Conservation (phyloP, 2,329 filamentous ascomycete genomes). For the Albophoma yamanashiensis region DNA sequence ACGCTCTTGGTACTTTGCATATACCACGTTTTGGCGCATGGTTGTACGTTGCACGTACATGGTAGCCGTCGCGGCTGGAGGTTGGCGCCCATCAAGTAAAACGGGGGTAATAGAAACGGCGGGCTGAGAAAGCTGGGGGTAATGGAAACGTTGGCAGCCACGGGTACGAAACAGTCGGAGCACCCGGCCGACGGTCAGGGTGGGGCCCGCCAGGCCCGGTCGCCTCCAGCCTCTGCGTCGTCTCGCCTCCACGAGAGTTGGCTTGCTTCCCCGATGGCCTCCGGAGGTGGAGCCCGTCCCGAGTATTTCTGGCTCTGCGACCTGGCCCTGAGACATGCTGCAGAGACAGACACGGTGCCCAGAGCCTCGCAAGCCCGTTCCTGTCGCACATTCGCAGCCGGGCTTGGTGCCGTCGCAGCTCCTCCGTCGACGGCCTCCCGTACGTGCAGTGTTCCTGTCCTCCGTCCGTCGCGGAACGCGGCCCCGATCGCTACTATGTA, state of each 20-base stretch:
- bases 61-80: background rate
- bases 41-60: too few species aligned
- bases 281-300: conserved; percentile 2
- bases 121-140: conserved; percentile 22
- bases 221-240: background rate
- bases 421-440: background rate
- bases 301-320: background rate
- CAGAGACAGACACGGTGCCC: background rate
- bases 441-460: too few species aligned
- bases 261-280: background rate
- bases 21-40: background rate
- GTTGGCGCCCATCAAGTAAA: conserved; percentile 21
- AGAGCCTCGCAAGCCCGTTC: background rate
- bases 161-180: background rate
- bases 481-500: background rate
- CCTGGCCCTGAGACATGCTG: background rate
- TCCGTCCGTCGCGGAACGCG: background rate
- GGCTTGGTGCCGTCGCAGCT: background rate
- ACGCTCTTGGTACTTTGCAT: background rate
- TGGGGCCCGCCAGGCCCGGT: background rate
- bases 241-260: too few species aligned
- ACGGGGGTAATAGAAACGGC: conserved; percentile 24
- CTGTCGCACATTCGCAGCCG: background rate
- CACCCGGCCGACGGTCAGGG: conserved; percentile 2
- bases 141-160: conserved; percentile 17